phyloP scores from a whole-genome alignment of 148 eudicot genomes.

The Simmondsia chinensis region DNA sequence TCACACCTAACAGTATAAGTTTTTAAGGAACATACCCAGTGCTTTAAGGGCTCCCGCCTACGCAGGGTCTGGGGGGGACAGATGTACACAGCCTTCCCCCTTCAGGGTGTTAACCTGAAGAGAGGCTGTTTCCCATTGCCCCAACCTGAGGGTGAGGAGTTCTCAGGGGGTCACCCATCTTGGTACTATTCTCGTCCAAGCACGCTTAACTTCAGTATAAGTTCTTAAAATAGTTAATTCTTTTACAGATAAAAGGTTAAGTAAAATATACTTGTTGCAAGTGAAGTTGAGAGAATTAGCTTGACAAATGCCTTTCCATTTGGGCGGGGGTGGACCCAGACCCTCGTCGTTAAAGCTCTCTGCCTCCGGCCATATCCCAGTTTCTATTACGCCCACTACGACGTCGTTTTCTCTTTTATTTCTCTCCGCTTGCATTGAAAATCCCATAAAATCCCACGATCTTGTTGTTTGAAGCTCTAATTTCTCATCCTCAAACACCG shows the following conservation, averaged over 20 bases:
- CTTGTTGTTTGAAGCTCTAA: conserved; percentile 24
- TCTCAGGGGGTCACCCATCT: no score
- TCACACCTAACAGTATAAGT: no score
- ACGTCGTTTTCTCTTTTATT: conserved; percentile 22
- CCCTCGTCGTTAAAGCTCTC: conserved; percentile 31
- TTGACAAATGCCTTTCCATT: conserved; percentile 48
- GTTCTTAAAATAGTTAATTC: neutral
- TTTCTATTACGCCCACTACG: conserved; percentile 30
- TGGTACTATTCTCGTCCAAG: neutral
- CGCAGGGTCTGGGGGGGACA: no score
- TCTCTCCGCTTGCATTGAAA: conserved; percentile 14
- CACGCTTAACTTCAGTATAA: no score
- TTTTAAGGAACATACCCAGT: no score
- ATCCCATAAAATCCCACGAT: conserved; percentile 52
- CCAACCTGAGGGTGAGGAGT: no score
- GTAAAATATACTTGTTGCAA: conserved; percentile 40
- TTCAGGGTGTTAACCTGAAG: no score
- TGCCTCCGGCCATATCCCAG: conserved; percentile 47
- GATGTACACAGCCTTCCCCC: no score
- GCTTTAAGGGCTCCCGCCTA: no score
- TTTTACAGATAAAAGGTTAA: no score
- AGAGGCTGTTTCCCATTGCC: no score
- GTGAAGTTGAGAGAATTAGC: conserved; percentile 30
- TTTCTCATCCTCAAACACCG: conserved; percentile 25
- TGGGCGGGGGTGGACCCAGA: conserved; percentile 32